These are phyloP conservation scores for Filosporella fistucella DNA, from an alignment of 495 filamentous ascomycete species.

Conservation along the genomic window DNA sequence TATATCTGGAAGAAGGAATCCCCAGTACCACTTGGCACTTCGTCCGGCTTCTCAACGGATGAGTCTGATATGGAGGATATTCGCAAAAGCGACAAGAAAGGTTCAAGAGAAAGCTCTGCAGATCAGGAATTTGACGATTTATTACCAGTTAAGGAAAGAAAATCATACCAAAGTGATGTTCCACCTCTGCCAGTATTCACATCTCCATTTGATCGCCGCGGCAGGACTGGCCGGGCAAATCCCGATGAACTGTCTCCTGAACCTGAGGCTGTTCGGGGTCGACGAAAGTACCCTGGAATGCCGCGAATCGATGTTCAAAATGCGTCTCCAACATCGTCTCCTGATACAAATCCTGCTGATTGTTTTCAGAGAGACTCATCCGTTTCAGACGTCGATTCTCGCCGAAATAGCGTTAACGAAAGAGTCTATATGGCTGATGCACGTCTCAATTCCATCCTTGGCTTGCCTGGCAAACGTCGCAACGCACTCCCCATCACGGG, in stretches of 20 bases:
- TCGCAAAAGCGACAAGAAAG: slow-evolving; percentile 31
- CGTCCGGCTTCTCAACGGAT: slow-evolving; percentile 35
- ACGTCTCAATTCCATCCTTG: slow-evolving; percentile 31
- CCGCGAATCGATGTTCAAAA: slow-evolving; percentile 57
- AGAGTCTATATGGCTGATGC: slow-evolving; percentile 25
- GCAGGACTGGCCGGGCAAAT: slow-evolving; percentile 16
- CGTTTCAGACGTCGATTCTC: slow-evolving; percentile 23
- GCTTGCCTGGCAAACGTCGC: slow-evolving; percentile 34
- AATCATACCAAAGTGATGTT: slow-evolving; percentile 32
- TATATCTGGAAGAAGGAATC: slow-evolving; percentile 49
- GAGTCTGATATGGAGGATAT: slow-evolving; percentile 37
- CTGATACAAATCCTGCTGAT: slow-evolving; percentile 9
- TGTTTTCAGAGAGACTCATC: slow-evolving; percentile 17
- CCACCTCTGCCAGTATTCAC: slow-evolving; percentile 47
- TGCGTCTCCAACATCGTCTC: slow-evolving; percentile 37
- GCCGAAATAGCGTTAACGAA: slow-evolving; percentile 18
- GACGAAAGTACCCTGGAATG: slow-evolving; percentile 48
- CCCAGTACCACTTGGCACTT: slow-evolving; percentile 19
- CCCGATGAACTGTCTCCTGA: slow-evolving; percentile 6
- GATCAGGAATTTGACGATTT: slow-evolving; percentile 29
- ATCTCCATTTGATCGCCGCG: slow-evolving; percentile 38
- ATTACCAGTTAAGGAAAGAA: slow-evolving; percentile 31
- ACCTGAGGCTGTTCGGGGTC: slow-evolving; percentile 29
- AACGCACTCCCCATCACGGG: slow-evolving; percentile 31
- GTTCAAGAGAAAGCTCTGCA: slow-evolving; percentile 16